Evolutionary conservation across 228 moss, liverwort and hornwort genomes (phyloP).

Genomic region (Sphagnum fallax): DNA sequence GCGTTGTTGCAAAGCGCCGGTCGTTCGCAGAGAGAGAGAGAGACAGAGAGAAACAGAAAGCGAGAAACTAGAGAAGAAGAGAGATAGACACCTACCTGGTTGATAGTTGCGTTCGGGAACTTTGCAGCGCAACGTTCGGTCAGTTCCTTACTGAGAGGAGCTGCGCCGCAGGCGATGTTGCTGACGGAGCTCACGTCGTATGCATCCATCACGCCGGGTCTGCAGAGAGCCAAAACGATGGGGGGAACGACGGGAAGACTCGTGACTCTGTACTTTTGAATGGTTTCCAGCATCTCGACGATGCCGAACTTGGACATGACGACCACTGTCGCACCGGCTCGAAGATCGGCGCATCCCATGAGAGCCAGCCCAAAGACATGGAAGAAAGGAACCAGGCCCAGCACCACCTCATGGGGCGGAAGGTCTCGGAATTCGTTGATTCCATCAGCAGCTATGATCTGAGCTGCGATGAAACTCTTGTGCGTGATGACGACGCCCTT

Average conservation of each 20-base stretch:
- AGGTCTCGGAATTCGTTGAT: conserved; percentile 3
- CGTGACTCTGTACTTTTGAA: conserved; percentile 47
- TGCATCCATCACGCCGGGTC: conserved; percentile 48
- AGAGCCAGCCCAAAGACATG: conserved; percentile 61
- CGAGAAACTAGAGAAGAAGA: too few relatives aligned
- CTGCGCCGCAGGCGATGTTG: conserved; percentile 57
- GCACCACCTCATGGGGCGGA: conserved; percentile 3
- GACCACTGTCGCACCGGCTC: conserved; percentile 22
- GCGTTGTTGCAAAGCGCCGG: neutral
- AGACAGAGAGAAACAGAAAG: too few relatives aligned
- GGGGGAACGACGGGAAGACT: conserved; percentile 58
- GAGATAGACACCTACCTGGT: neutral
- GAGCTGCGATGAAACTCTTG: conserved; percentile 47
- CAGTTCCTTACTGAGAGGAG: conserved; percentile 52
- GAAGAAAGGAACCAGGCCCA: conserved; percentile 64
- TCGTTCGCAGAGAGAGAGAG: too few relatives aligned
- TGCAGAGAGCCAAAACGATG: conserved; percentile 50
- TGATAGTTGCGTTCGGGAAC: conserved; percentile 28
- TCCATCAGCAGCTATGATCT: neutral
- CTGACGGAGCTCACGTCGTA: conserved; percentile 59
- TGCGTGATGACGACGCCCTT: conserved; percentile 77
- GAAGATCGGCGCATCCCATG: conserved; percentile 10
- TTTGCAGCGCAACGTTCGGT: conserved; percentile 28
- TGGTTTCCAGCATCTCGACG: conserved; percentile 33
- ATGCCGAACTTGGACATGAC: conserved; percentile 66